phyloP scores from a whole-genome alignment of 768 basidiomycete species.

The Podaxis pistillaris region DNA sequence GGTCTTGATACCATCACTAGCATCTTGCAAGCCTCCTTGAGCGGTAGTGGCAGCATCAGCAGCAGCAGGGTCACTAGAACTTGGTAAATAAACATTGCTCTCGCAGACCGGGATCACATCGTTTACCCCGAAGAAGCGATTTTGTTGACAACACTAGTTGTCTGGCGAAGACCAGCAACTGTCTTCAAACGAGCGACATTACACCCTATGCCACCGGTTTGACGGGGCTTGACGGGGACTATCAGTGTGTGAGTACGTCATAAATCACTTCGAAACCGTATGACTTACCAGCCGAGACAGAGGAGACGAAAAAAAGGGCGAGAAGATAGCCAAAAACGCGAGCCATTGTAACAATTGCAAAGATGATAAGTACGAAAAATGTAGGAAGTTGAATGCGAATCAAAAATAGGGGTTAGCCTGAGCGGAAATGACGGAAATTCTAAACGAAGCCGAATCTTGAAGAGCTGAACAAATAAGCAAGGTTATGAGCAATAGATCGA shows the following conservation, averaged over 20 bases:
- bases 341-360: not conserved
- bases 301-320: not conserved
- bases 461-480: not conserved
- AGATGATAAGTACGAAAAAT: too few species aligned
- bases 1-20: conserved; percentile 22
- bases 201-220: conserved; percentile 18
- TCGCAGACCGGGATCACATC: not conserved
- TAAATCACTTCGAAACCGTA: not conserved
- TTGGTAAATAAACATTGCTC: not conserved
- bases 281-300: conserved; percentile 3
- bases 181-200: conserved; percentile 25
- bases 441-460: not conserved
- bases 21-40: conserved; percentile 20
- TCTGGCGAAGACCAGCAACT: conserved; percentile 21
- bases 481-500: not conserved
- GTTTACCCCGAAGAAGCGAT: conserved; percentile 15
- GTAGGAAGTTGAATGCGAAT: not conserved
- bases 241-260: not conserved
- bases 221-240: conserved; percentile 14
- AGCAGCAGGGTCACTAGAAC: conserved; percentile 22
- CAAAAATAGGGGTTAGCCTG: conserved; percentile 11
- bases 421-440: not conserved
- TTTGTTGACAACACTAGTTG: conserved; percentile 20
- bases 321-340: conserved; percentile 3
- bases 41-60: conserved; percentile 24